Base-by-base conservation (phyloP, 129 eudicot genomes). In the Flaveria sonorensis region DNA sequence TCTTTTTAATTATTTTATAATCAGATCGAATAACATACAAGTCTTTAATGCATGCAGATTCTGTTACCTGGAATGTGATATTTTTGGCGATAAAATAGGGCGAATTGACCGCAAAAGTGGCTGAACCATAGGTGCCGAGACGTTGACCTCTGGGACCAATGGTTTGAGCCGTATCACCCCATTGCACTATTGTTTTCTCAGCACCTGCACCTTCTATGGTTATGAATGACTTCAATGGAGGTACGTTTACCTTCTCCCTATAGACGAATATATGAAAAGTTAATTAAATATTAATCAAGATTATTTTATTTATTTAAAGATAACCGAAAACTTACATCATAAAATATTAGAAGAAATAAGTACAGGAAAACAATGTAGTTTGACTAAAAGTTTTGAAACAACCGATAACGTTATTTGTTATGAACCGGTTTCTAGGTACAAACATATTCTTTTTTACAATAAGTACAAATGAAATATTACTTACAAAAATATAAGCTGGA, bases 101-200 rank as follows among this genome's bases (percentile, higher is more conserved):
- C 21, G 98, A 84, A 83, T 93, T 90, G 62, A 93, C 98, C 12
- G 96, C 97, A 81, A 93, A 93, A 48, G 97, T 90, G 65, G 98
- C 98, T n/a, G 98, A 93, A 23, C 86, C 90, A 77, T 8, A 90
- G 6, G 98, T 93, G 83, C 98, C 98, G 16, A 93, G 36, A 8
- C 93, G 90, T 19, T 55, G 85, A 14, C 98, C 97, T 50, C 45
- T 90, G 21, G 92, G 78, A 9, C 97, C 98, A 3, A 72, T 80
- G 77, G 98, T 88, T 47, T 88, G 82, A 47, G 98, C 97, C 73
- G 97, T 88, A 74, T 93, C 98, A 55, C 98, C 98, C 97, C 97
- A 93, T 80, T 93, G 84, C 51, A 93, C 90, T 10, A 88, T 82
- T 57, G 98, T 90, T 57, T 86, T 88, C 13, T 86, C 91, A 72